These are phyloP conservation scores for Neotropicomus parvogracilis DNA, from an alignment of 1,284 basidiomycete species.

Conservation along the genomic window DNA sequence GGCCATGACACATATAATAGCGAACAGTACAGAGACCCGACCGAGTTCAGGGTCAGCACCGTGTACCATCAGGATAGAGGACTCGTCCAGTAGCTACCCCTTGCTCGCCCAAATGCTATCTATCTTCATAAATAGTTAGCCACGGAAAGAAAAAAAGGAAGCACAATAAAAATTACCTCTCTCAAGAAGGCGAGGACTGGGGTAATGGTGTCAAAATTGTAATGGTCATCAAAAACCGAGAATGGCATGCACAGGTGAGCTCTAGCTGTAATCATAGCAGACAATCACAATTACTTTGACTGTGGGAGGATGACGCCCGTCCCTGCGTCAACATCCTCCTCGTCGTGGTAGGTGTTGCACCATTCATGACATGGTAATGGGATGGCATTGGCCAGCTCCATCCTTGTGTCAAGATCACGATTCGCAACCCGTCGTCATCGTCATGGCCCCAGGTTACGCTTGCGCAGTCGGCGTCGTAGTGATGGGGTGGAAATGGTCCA, in stretches of 20 bases:
- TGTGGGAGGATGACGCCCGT: too few relatives aligned
- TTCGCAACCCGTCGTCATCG: too few relatives aligned
- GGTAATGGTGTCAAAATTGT: too few relatives aligned
- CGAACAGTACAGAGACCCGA: constrained; percentile 13
- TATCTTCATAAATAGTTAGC: constrained; percentile 7
- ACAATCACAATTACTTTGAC: constrained; percentile 2
- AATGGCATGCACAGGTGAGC: not conserved
- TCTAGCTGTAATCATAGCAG: constrained; percentile 18
- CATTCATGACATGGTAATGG: too few relatives aligned
- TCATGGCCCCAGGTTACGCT: too few relatives aligned
- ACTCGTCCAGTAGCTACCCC: too few relatives aligned
- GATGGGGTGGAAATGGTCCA: too few relatives aligned
- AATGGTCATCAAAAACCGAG: not conserved
- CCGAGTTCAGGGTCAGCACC: constrained; percentile 17
- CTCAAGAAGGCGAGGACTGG: constrained; percentile 14
- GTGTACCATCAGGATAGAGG: not conserved
- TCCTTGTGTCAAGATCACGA: too few relatives aligned
- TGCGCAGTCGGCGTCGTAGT: too few relatives aligned
- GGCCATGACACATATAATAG: constrained; percentile 11
- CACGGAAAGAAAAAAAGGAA: not conserved
- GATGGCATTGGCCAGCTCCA: too few relatives aligned
- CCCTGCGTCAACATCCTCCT: too few relatives aligned
- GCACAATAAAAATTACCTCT: constrained; percentile 9
- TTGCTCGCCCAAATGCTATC: constrained; percentile 14
- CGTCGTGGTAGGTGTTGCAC: too few relatives aligned